Base-by-base conservation (phyloP, 495 filamentous ascomycete genomes). In the Daldinia vernicosa region DNA sequence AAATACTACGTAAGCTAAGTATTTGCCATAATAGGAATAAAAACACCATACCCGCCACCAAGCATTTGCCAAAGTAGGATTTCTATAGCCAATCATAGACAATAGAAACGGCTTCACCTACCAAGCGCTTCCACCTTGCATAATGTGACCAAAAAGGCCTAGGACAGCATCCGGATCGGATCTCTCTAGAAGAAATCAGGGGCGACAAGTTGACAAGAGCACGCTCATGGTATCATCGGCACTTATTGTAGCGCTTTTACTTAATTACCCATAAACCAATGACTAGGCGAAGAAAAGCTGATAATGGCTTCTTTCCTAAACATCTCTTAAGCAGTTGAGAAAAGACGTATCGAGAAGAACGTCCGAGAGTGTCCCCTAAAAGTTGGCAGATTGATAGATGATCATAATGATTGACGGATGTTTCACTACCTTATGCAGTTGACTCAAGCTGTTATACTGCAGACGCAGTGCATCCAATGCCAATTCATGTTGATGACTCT, bases 41-140 rank as follows among this genome's bases (percentile, higher is more conserved):
- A 17, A 55, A 58, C 28, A 11, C 6, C 24, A 14, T 22, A 45
- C 8, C 26, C 7, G 12, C 6, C 14, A 35, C 37, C 35, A 32
- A 55, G 22, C 45, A 33, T 24, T 32, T 50, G 37, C 35, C 15
- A 60, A 60, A 55, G 60, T 35, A 56, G 50, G 35, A 57, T 28
- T 39, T 33, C 53, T 12, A 6, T 24, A 17, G 30, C 53, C 53
- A 60, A 67, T 68, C 64, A 55, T 27, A 22, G 65, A 37, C 52
- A 11, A 54, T 65, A 40, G 39, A 28, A 58, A 52, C 39, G 54
- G 54, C 57, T 66, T 66, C 70, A 66, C 60, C 57, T 65, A 47
- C 63, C 63, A 67, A 65, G 57, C 60, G 65, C 55, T 68, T 69
- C 51, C 27, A 39, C 51, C 51, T 47, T 63, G 62, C 66, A 72